phyloP scores from a whole-genome alignment of 1,284 basidiomycete species.

The Apiotrichum montevideense region DNA sequence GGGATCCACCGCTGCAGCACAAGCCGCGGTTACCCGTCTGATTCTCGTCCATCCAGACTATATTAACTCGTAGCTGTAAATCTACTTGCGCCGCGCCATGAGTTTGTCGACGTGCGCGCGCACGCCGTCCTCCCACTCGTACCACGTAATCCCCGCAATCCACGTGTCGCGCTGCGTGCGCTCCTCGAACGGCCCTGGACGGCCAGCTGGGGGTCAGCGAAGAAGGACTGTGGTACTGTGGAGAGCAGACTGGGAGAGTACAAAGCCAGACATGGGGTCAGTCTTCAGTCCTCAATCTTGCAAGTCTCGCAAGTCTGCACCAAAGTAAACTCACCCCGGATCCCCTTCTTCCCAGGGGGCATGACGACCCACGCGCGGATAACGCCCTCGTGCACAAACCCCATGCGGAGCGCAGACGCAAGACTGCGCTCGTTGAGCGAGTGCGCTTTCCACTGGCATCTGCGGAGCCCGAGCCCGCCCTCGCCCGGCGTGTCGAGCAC shows the following conservation, averaged over 20 bases:
- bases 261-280: too few relatives aligned
- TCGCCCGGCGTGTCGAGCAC: slow-evolving; percentile 29
- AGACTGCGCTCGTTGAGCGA: slow-evolving; percentile 28
- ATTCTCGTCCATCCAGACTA: too few relatives aligned
- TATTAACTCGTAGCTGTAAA: too few relatives aligned
- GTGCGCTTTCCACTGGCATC: slow-evolving; percentile 40
- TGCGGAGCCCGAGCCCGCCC: slow-evolving; percentile 35
- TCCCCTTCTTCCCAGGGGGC: slow-evolving; percentile 27
- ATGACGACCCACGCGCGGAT: slow-evolving; percentile 28
- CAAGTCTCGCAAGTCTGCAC: too few relatives aligned
- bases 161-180: slow-evolving; percentile 30
- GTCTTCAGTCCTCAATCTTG: too few relatives aligned
- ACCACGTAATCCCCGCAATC: slow-evolving; percentile 33
- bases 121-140: slow-evolving; percentile 39
- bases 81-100: slow-evolving; percentile 14
- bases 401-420: slow-evolving; percentile 29
- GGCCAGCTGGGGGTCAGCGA: slow-evolving; percentile 21
- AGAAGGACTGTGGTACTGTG: too few relatives aligned
- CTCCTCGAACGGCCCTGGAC: slow-evolving; percentile 21
- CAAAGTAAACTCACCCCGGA: slow-evolving; percentile 23
- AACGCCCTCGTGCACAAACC: slow-evolving; percentile 32
- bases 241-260: too few relatives aligned
- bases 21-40: too few relatives aligned
- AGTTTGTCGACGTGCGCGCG: slow-evolving; percentile 30
- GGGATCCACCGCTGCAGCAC: too few relatives aligned